Evolutionary conservation across 805 yeast species (phyloP).

Genomic region (Brettanomyces naardenensis): DNA sequence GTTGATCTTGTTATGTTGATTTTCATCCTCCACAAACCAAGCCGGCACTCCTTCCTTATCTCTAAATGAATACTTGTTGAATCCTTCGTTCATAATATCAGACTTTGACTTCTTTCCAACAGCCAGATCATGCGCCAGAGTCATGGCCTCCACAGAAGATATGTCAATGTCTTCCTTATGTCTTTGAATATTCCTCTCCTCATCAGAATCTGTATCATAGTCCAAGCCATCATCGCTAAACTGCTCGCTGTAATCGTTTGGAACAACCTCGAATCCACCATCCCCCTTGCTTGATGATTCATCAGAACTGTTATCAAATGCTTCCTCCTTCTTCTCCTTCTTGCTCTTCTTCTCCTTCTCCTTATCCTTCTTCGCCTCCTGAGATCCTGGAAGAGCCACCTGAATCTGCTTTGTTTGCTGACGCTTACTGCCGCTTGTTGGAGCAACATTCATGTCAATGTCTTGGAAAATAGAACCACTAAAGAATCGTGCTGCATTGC

Average conservation of each 20-base stretch:
- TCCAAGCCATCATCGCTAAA: slow-evolving; percentile 31
- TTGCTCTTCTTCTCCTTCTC: slow-evolving; percentile 7
- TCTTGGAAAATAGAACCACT: slow-evolving; percentile 47
- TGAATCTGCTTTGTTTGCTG: slow-evolving; percentile 7
- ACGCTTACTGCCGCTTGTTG: slow-evolving; percentile 5
- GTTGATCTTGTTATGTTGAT: slow-evolving; percentile 71
- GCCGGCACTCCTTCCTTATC: slow-evolving; percentile 87
- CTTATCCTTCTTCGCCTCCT: slow-evolving; percentile 12
- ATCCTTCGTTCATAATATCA: slow-evolving; percentile 87
- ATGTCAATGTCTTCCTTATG: slow-evolving; percentile 67
- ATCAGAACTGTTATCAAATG: slow-evolving; percentile 10
- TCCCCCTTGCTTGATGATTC: slow-evolving; percentile 9
- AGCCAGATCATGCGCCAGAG: slow-evolving; percentile 93
- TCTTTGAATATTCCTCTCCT: slow-evolving; percentile 37
- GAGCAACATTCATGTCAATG: slow-evolving; percentile 29
- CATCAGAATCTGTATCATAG: slow-evolving; percentile 43
- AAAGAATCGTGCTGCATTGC: slow-evolving; percentile 36
- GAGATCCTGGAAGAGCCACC: slow-evolving; percentile 1
- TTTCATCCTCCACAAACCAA: slow-evolving; percentile 97
- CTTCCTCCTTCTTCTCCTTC: slow-evolving; percentile 4
- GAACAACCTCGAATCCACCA: slow-evolving; percentile 36
- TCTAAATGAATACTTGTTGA: slow-evolving; percentile 85
- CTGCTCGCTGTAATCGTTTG: slow-evolving; percentile 30
- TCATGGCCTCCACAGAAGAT: slow-evolving; percentile 95
- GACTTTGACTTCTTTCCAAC: slow-evolving; percentile 78